Base-by-base conservation (phyloP, 352 stramenopile species). In the Ophiocytium majus region DNA sequence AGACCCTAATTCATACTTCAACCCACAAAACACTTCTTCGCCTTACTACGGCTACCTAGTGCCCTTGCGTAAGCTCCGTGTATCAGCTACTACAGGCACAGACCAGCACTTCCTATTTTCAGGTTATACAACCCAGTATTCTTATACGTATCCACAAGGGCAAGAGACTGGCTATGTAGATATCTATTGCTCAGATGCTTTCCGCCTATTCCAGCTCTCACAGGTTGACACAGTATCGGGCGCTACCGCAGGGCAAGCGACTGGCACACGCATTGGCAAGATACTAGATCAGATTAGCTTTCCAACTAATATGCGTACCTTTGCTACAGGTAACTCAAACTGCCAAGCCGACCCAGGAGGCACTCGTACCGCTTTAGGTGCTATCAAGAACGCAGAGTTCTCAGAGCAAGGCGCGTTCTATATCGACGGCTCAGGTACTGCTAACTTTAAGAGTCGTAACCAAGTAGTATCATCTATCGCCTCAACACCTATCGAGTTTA, bases 1-100 rank as follows among this genome's bases (percentile, higher is more conserved):
- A 71, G 57, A 71, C 28, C 57, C 57, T 71, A 71, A 71, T 71
- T 71, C 57, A 71, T 71, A 71, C 57, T 71, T 71, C 57, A 71
- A 71, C 57, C 57, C 57, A 23, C 57, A 71, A 28, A 71, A 71
- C 28, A 71, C 57, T 23, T 71, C 57, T 28, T 71, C 57, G 28
- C 57, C 57, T 28, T 71, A 71, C 28, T 71, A 23, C 28, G 57
- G 57, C 57, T 71, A 71, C 28, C 57, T 71, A 23, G 28, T 28
- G 23, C 57, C 57, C 28, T 71, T 71, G 28, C 23, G 57, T 23
- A 71, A 71, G 57, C 23, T 71, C 57, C 57, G 57, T 28, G 57
- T 71, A 28, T 23, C 57, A 71, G 57, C 57, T 23, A 71, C 57
- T 28, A 71, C 57, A 23, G 57, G 19, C 28, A 71, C 57, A 23